Conservation (phyloP, 768 basidiomycete species). For the Cystobasidium tubakii region DNA sequence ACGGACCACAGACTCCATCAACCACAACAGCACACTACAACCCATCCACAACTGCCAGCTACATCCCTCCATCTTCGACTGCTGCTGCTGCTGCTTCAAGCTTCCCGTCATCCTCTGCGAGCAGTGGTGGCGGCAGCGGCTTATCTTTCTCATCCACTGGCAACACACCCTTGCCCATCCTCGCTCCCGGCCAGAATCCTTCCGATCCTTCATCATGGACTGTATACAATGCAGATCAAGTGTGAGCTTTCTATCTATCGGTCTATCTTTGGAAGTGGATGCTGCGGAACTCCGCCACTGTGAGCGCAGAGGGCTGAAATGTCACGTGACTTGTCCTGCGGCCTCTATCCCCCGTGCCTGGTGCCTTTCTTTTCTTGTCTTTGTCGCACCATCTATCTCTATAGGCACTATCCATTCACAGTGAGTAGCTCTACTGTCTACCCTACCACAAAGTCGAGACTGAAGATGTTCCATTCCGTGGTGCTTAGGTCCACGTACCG, state of each 20-base stretch:
- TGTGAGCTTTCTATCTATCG: not conserved
- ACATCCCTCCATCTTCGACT: no score
- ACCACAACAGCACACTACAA: no score
- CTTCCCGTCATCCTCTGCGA: not conserved
- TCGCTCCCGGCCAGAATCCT: constrained; percentile 16
- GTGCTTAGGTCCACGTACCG: constrained; percentile 27
- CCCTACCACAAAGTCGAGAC: no score
- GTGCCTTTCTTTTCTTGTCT: not conserved
- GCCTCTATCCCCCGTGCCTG: not conserved
- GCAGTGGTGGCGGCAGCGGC: not conserved
- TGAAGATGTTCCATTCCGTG: no score
- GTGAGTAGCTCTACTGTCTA: not conserved
- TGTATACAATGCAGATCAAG: constrained; percentile 31
- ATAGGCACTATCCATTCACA: constrained; percentile 35
- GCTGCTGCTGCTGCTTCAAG: not conserved
- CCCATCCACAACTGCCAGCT: no score
- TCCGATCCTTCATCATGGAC: not conserved
- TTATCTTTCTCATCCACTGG: not conserved
- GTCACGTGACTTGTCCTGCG: not conserved
- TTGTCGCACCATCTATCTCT: not conserved
- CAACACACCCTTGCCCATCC: not conserved
- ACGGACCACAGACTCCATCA: no score
- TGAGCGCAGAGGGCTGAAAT: not conserved
- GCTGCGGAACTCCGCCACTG: not conserved
- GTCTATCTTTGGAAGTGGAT: no score